These are phyloP conservation scores for Vitis hybrid DNA, from an alignment of 177 flowering plant species.

Conservation along the genomic window DNA sequence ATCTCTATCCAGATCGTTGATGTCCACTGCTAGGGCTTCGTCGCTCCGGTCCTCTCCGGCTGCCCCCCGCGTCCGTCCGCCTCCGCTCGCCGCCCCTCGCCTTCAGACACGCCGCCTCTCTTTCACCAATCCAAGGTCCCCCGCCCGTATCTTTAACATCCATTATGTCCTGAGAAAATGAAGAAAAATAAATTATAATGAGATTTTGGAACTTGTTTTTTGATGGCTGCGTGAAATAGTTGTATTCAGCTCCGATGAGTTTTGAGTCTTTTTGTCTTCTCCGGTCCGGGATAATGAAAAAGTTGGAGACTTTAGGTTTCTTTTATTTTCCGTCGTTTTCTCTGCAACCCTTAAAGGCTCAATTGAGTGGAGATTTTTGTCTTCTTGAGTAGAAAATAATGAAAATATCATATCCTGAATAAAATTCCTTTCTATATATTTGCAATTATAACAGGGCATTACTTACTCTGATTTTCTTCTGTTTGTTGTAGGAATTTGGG, in stretches of 20 bases:
- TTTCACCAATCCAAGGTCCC: conserved; percentile 58
- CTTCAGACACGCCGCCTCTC: conserved; percentile 51
- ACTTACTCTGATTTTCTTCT: neutral
- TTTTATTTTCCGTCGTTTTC: too few relatives aligned
- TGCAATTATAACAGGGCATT: too few relatives aligned
- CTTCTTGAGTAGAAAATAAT: too few relatives aligned
- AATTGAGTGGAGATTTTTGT: neutral
- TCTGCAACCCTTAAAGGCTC: too few relatives aligned
- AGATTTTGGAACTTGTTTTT: neutral
- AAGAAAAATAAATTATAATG: neutral
- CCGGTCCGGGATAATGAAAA: neutral
- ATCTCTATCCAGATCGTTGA: conserved; percentile 54
- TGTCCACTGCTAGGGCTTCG: conserved; percentile 58
- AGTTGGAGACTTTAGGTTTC: too few relatives aligned
- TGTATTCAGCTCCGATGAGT: neutral
- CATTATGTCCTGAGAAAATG: neutral
- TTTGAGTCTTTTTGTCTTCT: neutral
- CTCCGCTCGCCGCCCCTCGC: conserved; percentile 49
- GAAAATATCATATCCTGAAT: too few relatives aligned
- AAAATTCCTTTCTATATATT: too few relatives aligned
- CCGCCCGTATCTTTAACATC: neutral
- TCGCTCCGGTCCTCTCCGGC: conserved; percentile 33
- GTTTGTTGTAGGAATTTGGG: conserved; percentile 57
- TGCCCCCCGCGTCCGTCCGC: conserved; percentile 43
- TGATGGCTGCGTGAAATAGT: neutral